A percentile compares a stretch with the other conserved stretches of the same genome.
Evolutionary conservation across 257 asterid genomes (phyloP).

Genomic region (Penstemon newberryi): DNA sequence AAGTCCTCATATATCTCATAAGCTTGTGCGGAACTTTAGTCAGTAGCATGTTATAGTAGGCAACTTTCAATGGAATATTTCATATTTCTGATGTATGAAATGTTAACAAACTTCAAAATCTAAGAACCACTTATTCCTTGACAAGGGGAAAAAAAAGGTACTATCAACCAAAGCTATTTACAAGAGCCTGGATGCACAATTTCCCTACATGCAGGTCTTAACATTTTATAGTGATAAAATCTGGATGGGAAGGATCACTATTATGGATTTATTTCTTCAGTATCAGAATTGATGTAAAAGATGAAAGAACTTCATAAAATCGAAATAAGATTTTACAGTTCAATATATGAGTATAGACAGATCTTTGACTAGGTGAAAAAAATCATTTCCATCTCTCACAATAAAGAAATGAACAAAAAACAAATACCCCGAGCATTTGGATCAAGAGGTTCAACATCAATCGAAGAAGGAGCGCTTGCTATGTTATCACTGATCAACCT

Average conservation of each 20-base stretch:
- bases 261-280: neutral
- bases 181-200: neutral
- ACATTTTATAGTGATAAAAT: neutral
- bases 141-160: neutral
- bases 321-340: conserved; percentile 23
- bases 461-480: conserved; percentile 52
- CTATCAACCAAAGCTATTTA: neutral
- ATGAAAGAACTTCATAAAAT: conserved; percentile 16
- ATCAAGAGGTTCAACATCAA: conserved; percentile 73
- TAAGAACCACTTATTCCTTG: too few relatives aligned
- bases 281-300: conserved; percentile 7
- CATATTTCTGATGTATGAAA: too few relatives aligned
- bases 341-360: conserved; percentile 16
- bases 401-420: conserved; percentile 22
- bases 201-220: conserved; percentile 6
- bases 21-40: too few relatives aligned
- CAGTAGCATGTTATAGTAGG: too few relatives aligned
- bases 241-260: neutral
- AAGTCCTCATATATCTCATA: too few relatives aligned
- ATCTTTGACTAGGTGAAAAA: conserved; percentile 14
- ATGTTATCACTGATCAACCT: conserved; percentile 80
- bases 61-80: too few relatives aligned
- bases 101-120: too few relatives aligned
- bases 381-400: conserved; percentile 21
- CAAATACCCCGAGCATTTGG: conserved; percentile 74